Conservation (phyloP, 345 rosid genomes). For the Psidium guajava region DNA sequence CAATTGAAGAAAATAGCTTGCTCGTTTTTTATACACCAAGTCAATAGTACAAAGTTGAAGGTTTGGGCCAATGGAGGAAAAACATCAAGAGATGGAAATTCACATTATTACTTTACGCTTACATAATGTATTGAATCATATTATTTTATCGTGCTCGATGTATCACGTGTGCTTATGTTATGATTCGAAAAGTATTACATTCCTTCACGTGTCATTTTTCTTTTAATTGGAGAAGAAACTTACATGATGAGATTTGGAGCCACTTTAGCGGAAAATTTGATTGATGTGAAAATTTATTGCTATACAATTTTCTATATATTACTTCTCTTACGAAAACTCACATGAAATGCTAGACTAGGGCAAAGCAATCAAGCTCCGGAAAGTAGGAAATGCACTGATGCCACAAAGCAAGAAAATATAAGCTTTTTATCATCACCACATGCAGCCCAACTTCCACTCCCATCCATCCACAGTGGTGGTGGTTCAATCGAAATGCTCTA, state of each 20-base stretch:
- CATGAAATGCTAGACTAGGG: background rate
- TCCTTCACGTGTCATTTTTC: background rate
- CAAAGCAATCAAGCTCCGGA: background rate
- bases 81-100: too few species aligned
- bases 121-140: background rate
- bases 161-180: background rate
- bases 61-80: too few species aligned
- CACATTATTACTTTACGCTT: background rate
- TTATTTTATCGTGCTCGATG: background rate
- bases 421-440: background rate
- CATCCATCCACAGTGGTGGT: background rate
- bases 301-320: background rate
- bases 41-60: too few species aligned
- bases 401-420: background rate
- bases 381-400: background rate
- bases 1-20: too few species aligned
- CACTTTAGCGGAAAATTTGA: background rate
- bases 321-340: background rate
- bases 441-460: background rate
- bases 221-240: background rate
- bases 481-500: background rate
- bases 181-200: background rate
- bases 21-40: too few species aligned
- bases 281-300: background rate
- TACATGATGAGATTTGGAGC: background rate